Percentiles rank a stretch among this genome's conserved stretches.
Evolutionary conservation across 768 basidiomycete genomes (phyloP).

Genomic region (Asterophora parasitica): DNA sequence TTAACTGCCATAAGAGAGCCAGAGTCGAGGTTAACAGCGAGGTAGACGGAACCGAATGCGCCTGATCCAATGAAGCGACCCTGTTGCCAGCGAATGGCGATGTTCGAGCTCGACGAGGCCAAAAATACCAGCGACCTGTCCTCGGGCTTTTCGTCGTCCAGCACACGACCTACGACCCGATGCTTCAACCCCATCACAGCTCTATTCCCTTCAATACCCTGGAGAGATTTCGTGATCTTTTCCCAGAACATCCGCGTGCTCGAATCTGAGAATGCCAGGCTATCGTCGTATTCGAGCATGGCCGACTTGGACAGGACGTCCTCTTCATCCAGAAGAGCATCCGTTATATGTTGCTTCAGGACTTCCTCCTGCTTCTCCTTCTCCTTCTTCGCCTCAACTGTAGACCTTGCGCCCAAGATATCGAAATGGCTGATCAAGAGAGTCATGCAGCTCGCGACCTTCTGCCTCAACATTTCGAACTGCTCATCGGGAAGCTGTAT

Average conservation of each 20-base stretch:
- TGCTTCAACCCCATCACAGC: conserved; percentile 60
- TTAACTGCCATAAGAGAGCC: conserved; percentile 98
- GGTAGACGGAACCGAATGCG: conserved; percentile 99
- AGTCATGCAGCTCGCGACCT: conserved; percentile 94
- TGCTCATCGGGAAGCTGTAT: conserved; percentile 83
- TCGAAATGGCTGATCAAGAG: conserved; percentile 97
- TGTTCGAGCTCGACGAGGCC: conserved; percentile 92
- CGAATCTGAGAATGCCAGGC: conserved; percentile 49
- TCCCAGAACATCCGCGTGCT: conserved; percentile 79
- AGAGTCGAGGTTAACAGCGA: conserved; percentile 93
- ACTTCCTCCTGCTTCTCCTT: conserved; percentile 76
- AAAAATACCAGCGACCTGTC: conserved; percentile 92
- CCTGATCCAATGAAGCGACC: conserved; percentile 98
- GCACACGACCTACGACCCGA: conserved; percentile 80
- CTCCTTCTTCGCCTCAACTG: conserved; percentile 82
- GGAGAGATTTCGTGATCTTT: conserved; percentile 52
- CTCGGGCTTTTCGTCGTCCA: conserved; percentile 91
- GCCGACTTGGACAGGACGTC: conserved; percentile 40
- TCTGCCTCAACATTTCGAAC: conserved; percentile 85
- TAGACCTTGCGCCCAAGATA: conserved; percentile 91
- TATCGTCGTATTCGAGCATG: conserved; percentile 34
- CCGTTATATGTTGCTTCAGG: conserved; percentile 47
- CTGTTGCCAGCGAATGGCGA: conserved; percentile 97
- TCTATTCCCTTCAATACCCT: conserved; percentile 62
- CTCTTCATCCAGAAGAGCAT: conserved; percentile 40